Evolutionary conservation across 495 filamentous ascomycete genomes (phyloP).

Genomic region (Penicillium waksmanii): DNA sequence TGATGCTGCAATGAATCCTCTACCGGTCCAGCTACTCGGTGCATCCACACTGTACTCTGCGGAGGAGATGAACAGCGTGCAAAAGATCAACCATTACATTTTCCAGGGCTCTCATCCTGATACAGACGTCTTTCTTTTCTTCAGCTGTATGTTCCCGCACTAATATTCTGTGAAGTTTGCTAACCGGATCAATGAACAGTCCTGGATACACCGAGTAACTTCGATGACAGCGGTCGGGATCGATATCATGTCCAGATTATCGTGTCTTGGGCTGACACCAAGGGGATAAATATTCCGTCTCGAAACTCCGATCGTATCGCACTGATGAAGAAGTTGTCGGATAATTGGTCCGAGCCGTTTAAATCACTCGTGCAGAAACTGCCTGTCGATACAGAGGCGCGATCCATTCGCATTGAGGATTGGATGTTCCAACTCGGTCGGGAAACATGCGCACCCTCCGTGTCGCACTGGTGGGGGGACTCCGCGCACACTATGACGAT

Average conservation of each 20-base stretch:
- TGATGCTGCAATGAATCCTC: constrained; percentile 38
- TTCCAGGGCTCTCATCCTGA: constrained; percentile 62
- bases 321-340: constrained; percentile 56
- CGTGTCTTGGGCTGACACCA: constrained; percentile 54
- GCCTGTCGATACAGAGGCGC: constrained; percentile 49
- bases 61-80: constrained; percentile 43
- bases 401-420: constrained; percentile 58
- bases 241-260: constrained; percentile 54
- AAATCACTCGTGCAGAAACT: constrained; percentile 48
- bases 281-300: constrained; percentile 45
- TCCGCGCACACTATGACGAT: constrained; percentile 62
- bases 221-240: constrained; percentile 38
- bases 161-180: not conserved
- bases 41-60: constrained; percentile 44
- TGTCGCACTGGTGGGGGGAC: constrained; percentile 53
- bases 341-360: constrained; percentile 61
- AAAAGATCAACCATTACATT: constrained; percentile 60
- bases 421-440: constrained; percentile 46
- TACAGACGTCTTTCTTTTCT: constrained; percentile 60
- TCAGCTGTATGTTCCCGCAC: constrained; percentile 39
- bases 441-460: constrained; percentile 37
- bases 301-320: constrained; percentile 44
- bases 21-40: constrained; percentile 56
- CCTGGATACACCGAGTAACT: constrained; percentile 53
- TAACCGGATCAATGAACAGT: constrained; percentile 20